Conservation (phyloP, 805 yeast species). For the Debaryomyces prosopidis region DNA sequence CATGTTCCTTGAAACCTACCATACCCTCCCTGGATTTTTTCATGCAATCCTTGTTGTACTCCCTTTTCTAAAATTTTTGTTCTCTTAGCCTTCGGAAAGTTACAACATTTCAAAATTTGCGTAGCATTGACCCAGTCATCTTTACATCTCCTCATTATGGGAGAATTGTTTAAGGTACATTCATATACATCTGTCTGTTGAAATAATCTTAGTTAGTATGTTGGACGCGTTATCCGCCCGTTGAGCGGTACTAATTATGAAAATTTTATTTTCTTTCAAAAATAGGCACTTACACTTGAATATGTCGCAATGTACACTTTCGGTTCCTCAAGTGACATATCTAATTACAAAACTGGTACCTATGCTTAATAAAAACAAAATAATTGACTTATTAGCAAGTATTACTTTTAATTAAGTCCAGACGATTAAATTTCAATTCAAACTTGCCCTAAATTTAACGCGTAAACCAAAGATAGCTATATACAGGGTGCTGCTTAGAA, state of each 20-base stretch:
- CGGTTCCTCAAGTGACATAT: conserved; percentile 34
- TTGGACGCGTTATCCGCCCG: conserved; percentile 2
- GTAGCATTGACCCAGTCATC: conserved; percentile 99
- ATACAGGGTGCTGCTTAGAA: neutral
- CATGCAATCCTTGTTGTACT: conserved; percentile 87
- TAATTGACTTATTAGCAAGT: neutral
- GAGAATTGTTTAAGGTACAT: conserved; percentile 62
- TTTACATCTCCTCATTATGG: conserved; percentile 84
- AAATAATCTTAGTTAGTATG: conserved; percentile 7
- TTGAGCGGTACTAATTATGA: neutral
- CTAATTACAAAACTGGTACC: neutral
- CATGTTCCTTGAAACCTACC: conserved; percentile 97
- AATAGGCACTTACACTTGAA: conserved; percentile 38
- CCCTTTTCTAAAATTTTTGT: conserved; percentile 90
- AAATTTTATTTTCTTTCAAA: neutral
- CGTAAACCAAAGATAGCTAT: neutral
- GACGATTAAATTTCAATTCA: neutral
- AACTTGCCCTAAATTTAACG: neutral
- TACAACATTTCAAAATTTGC: conserved; percentile 89
- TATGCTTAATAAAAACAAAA: neutral
- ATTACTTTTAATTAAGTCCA: neutral
- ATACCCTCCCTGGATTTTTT: conserved; percentile 95
- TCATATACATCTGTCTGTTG: conserved; percentile 66
- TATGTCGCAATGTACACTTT: conserved; percentile 47
- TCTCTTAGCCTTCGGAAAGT: conserved; percentile 90